Percentiles rank a stretch among this genome's conserved stretches.
These are phyloP conservation scores for Serendipita vermifera DNA, from an alignment of 768 basidiomycete species.

Conservation along the genomic window DNA sequence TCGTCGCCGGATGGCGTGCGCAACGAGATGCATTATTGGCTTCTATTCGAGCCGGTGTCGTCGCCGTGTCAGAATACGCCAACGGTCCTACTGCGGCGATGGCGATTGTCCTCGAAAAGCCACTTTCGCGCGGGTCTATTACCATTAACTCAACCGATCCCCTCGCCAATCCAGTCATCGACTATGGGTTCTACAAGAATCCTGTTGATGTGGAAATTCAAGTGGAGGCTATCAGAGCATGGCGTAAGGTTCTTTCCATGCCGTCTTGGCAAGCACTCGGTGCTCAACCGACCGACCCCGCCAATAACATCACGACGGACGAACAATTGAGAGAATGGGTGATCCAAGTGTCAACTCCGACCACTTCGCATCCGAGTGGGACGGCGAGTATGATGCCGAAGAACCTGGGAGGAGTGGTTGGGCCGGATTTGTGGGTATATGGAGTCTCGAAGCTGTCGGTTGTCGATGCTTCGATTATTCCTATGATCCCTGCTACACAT, in stretches of 20 bases:
- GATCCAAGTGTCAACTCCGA: neutral
- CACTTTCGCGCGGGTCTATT: slow-evolving; percentile 18
- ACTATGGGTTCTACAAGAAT: slow-evolving; percentile 16
- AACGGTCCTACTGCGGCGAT: neutral
- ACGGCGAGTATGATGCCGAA: neutral
- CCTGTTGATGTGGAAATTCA: neutral
- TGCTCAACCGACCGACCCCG: neutral
- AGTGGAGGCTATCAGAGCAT: neutral
- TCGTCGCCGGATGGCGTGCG: neutral
- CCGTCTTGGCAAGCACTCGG: neutral
- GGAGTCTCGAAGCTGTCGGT: neutral
- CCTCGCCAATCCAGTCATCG: slow-evolving; percentile 20
- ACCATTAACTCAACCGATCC: slow-evolving; percentile 19
- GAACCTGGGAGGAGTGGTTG: neutral
- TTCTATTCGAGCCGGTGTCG: neutral
- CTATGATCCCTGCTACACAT: slow-evolving; percentile 16
- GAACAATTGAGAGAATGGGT: neutral
- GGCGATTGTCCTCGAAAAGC: neutral
- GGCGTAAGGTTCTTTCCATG: neutral
- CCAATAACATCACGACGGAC: neutral
- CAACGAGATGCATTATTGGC: neutral
- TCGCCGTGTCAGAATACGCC: neutral
- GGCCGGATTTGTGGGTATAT: slow-evolving; percentile 2
- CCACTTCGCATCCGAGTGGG: slow-evolving; percentile 17
- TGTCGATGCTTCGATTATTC: slow-evolving; percentile 18